Evolutionary conservation across 116 monocot species (phyloP).

Genomic region (Trichopus zeylanicus): DNA sequence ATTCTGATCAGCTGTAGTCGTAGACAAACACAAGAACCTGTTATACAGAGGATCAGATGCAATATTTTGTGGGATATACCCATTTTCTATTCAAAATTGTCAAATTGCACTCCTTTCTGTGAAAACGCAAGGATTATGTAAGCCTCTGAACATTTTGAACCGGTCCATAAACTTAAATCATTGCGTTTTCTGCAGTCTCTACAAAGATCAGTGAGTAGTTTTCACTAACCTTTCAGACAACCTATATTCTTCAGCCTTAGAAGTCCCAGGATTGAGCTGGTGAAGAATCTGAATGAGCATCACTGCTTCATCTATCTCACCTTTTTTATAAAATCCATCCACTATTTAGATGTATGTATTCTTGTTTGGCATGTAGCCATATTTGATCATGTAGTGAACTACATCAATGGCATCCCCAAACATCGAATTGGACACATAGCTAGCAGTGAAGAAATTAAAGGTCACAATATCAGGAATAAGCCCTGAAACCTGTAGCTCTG

Average conservation of each 20-base stretch:
- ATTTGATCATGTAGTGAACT: slow-evolving; percentile 55
- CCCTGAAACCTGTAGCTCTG: slow-evolving; percentile 63
- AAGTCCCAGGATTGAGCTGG: slow-evolving; percentile 41
- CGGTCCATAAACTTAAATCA: no score
- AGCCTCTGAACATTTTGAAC: background rate
- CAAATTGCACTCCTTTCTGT: background rate
- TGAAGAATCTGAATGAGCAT: slow-evolving; percentile 41
- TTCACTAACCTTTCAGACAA: slow-evolving; percentile 38
- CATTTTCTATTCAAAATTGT: no score
- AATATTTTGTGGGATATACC: no score
- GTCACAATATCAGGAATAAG: slow-evolving; percentile 75
- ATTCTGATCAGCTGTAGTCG: no score
- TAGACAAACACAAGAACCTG: no score
- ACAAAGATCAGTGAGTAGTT: background rate
- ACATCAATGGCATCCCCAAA: slow-evolving; percentile 84
- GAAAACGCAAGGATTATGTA: background rate
- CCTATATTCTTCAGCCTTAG: slow-evolving; percentile 31
- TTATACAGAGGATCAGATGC: no score
- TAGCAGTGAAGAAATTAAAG: slow-evolving; percentile 68
- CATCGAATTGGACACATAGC: slow-evolving; percentile 66
- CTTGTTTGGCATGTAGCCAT: slow-evolving; percentile 68
- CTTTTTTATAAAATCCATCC: slow-evolving; percentile 57
- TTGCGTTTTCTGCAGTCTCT: background rate
- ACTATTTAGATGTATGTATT: slow-evolving; percentile 72
- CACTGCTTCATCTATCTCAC: slow-evolving; percentile 47